Percentiles rank a stretch among this genome's conserved stretches.
Evolutionary conservation across 2,329 filamentous ascomycete species (phyloP).

Genomic region (Ceratocystis lukuohia): DNA sequence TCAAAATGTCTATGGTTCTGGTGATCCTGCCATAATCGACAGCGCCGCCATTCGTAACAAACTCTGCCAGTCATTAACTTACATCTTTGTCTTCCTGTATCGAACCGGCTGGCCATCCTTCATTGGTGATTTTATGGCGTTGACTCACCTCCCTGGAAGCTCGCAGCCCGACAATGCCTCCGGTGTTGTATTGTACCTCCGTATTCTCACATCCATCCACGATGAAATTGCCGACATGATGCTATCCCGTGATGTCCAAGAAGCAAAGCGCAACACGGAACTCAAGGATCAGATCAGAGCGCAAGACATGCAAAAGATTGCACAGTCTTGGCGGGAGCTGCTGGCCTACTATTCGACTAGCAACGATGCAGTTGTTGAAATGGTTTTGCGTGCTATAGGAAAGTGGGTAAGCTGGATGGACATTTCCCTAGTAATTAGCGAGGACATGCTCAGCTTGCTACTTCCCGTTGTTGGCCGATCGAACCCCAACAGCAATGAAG

Average conservation of each 20-base stretch:
- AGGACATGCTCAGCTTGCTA: conserved; percentile 70
- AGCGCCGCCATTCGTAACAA: conserved; percentile 81
- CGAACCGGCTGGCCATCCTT: conserved; percentile 76
- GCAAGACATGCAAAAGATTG: conserved; percentile 79
- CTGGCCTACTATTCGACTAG: conserved; percentile 61
- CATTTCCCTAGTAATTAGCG: conserved; percentile 83
- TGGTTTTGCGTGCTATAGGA: conserved; percentile 80
- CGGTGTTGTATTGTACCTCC: conserved; percentile 76
- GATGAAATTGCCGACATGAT: conserved; percentile 95
- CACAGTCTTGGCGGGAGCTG: conserved; percentile 82
- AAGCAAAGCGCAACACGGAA: conserved; percentile 74
- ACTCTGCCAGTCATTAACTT: conserved; percentile 87
- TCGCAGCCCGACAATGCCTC: conserved; percentile 52
- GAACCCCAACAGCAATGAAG: conserved; percentile 40
- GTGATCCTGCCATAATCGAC: conserved; percentile 48
- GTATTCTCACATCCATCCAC: conserved; percentile 77
- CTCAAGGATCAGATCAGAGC: conserved; percentile 82
- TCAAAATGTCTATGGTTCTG: conserved; percentile 55
- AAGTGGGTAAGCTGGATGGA: conserved; percentile 99
- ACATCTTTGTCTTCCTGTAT: conserved; percentile 81
- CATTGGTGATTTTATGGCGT: conserved; percentile 72
- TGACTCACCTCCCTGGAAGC: conserved; percentile 53
- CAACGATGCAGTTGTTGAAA: conserved; percentile 63
- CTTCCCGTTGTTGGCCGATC: conserved; percentile 76
- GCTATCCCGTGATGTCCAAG: conserved; percentile 60